Conservation (phyloP, 768 basidiomycete genomes). For the Boletus subparvulus region DNA sequence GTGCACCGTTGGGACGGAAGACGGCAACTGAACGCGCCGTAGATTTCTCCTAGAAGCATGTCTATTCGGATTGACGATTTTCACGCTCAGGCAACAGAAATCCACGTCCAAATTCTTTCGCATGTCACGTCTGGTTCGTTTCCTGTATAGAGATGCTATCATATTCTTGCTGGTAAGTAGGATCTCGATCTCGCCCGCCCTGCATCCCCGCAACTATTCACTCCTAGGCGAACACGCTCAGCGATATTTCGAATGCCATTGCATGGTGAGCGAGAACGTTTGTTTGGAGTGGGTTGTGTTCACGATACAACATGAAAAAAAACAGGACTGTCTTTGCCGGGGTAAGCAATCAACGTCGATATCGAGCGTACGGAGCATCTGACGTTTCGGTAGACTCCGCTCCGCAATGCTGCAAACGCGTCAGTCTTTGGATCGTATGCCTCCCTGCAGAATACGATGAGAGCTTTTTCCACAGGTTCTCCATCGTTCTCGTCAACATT, state of each 20-base stretch:
- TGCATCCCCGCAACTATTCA: not conserved
- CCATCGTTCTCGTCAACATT: not conserved
- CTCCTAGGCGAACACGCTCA: not conserved
- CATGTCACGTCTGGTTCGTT: not conserved
- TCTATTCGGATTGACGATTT: not conserved
- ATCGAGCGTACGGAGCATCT: not conserved
- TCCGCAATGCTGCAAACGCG: not conserved
- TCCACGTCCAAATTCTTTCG: not conserved
- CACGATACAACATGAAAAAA: not conserved
- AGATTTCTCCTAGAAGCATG: not conserved
- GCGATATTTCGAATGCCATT: not conserved
- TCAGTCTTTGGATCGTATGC: not conserved
- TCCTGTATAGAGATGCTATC: not conserved
- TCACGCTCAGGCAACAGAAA: not conserved
- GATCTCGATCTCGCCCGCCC: not conserved
- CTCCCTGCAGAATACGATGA: not conserved
- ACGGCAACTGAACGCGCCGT: not conserved
- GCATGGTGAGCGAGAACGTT: not conserved
- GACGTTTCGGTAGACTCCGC: not conserved
- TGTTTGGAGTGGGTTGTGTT: not conserved
- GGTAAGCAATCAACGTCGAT: not conserved
- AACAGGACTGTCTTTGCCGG: not conserved
- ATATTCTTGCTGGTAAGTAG: constrained; percentile 1
- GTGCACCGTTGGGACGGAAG: not conserved
- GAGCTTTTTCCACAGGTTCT: not conserved